phyloP scores from a whole-genome alignment of 1,284 basidiomycete species.

The Ceratobasidium sp. region DNA sequence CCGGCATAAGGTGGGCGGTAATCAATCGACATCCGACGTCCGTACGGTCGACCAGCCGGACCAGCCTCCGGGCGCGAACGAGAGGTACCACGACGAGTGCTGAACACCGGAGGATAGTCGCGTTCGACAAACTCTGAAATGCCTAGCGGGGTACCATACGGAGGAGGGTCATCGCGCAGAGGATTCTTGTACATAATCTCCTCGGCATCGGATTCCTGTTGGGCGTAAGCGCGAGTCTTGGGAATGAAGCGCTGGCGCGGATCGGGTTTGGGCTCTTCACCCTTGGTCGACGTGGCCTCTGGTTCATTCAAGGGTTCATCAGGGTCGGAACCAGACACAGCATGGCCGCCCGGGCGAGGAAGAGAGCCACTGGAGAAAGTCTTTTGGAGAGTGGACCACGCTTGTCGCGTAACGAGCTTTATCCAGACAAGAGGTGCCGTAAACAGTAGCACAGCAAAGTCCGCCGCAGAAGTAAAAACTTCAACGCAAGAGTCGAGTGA shows the following conservation, averaged over 20 bases:
- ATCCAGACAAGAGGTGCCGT: constrained; percentile 34
- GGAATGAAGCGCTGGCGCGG: constrained; percentile 38
- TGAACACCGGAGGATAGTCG: constrained; percentile 30
- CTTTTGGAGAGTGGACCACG: constrained; percentile 15
- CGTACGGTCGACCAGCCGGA: neutral
- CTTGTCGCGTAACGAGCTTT: neutral
- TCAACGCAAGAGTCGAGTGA: constrained; percentile 44
- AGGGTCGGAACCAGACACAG: constrained; percentile 36
- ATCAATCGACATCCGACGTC: constrained; percentile 23
- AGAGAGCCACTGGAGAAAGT: constrained; percentile 27
- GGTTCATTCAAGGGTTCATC: constrained; percentile 36
- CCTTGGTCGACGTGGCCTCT: constrained; percentile 20
- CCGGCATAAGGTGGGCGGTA: constrained; percentile 17
- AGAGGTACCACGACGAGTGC: constrained; percentile 13
- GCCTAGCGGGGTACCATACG: constrained; percentile 22
- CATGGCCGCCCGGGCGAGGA: constrained; percentile 28
- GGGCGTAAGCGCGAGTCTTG: constrained; percentile 22
- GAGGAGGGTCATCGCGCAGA: constrained; percentile 30
- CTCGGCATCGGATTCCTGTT: constrained; percentile 26
- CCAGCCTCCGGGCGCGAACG: constrained; percentile 15
- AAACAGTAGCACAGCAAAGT: constrained; percentile 41
- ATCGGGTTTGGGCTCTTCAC: constrained; percentile 6
- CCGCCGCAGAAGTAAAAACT: constrained; percentile 40
- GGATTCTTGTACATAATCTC: constrained; percentile 24
- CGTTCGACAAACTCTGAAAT: constrained; percentile 9